Evolutionary conservation across 306 rosid species (phyloP).

Genomic region (Cicer pinnatifidum): DNA sequence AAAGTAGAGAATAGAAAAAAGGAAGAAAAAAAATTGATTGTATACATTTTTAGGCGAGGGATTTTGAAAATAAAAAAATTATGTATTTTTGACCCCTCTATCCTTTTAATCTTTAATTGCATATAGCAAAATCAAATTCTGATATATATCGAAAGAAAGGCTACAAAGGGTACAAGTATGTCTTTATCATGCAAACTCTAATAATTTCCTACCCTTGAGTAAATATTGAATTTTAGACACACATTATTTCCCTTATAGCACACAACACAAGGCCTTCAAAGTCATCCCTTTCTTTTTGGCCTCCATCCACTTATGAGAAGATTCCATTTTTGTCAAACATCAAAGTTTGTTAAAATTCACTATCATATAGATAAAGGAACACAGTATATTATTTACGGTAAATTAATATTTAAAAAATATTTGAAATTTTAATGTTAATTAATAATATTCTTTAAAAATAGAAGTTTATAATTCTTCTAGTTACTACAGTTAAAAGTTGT

Average conservation of each 20-base stretch:
- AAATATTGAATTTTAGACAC: background rate
- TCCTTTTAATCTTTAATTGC: background rate
- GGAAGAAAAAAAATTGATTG: no score
- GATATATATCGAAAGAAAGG: background rate
- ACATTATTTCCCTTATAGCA: background rate
- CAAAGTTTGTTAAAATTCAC: background rate
- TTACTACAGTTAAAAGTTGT: no score
- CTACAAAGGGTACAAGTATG: background rate
- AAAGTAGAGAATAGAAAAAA: no score
- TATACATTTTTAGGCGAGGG: no score
- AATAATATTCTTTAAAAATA: no score
- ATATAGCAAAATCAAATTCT: background rate
- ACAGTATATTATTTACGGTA: no score
- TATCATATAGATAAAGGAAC: background rate
- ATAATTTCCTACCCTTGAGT: background rate
- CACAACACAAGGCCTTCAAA: conserved; percentile 18
- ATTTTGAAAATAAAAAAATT: no score
- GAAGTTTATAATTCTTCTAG: no score
- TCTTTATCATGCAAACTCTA: background rate
- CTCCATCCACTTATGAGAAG: background rate
- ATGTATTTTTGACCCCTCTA: background rate
- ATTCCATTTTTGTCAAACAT: conserved; percentile 10
- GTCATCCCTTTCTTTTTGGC: background rate
- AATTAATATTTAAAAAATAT: no score
- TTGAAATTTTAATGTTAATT: no score